Base-by-base conservation (phyloP, 2,329 filamentous ascomycete species). In the Aspergillus aculeatinus region DNA sequence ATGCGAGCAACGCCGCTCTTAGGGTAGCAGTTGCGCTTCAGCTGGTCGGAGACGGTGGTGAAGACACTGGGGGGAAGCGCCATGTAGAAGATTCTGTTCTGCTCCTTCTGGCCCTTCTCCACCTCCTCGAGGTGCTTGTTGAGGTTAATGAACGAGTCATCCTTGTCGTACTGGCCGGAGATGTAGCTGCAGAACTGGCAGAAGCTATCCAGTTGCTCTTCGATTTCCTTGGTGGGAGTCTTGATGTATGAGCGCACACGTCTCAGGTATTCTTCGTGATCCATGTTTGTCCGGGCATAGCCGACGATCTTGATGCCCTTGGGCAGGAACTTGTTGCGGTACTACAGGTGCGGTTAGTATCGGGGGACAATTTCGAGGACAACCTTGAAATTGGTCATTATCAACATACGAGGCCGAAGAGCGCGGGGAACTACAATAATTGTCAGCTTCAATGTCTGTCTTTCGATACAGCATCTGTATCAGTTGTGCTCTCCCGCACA, bases 251-350 rank as follows among this genome's bases (percentile, higher is more conserved):
- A 96, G 81, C 90, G 94, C 80, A 99, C 92, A 69, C 95, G 87
- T 81, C 89, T 91, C 75, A 98, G 85, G 82, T 91, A 98, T 79
- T 99, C 95, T 66, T 92, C 88, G 73, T 94, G 92, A 81, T 98
- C 93, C 95, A 99, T 99, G 85, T 97, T 97, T 70, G 95, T 99
- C 76, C 95, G 89, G 72, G 95, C 95, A 91, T 99, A 99, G 83
- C 95, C 95, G 72, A 99, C 88, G 76, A 99, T 97, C 79, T 88
- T 91, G 80, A 96, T 92, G 79, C 96, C 92, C 81, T 96, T 96
- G 71, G 80, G 95, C 55, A 99, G 90, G 83, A 98, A 99, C 80
- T 97, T 94, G 83, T 99, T 99, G 76, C 95, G 92, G 83, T 94
- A 96, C 93, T 96, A 75, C 65, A 55, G 55, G 42, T 48, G 55